Conservation (phyloP, 768 basidiomycete genomes). For the Harrya chromipes region DNA sequence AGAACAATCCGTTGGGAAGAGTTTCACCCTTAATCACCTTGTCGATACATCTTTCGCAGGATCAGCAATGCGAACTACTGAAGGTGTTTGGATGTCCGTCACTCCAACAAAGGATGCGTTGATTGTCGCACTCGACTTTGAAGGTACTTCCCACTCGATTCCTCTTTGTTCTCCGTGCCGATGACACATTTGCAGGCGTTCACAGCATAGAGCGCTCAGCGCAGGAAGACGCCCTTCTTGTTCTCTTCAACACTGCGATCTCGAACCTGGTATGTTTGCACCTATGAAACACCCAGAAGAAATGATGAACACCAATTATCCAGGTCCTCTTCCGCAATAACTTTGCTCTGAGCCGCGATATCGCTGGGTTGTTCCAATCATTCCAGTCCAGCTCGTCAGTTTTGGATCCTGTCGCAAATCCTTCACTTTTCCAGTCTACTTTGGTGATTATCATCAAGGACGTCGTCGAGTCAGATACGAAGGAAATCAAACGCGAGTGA, state of each 20-base stretch:
- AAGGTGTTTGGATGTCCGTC: constrained; percentile 66
- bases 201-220: constrained; percentile 62
- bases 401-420: constrained; percentile 56
- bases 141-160: constrained; percentile 36
- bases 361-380: constrained; percentile 58
- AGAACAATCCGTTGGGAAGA: constrained; percentile 65
- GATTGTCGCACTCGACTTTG: constrained; percentile 62
- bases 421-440: constrained; percentile 56
- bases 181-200: constrained; percentile 39
- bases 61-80: constrained; percentile 61
- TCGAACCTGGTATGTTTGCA: constrained; percentile 52
- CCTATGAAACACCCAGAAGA: background rate
- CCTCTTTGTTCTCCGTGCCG: background rate
- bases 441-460: constrained; percentile 68
- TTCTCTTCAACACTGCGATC: constrained; percentile 63
- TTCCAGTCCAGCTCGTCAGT: constrained; percentile 57
- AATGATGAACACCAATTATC: background rate
- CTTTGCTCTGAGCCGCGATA: constrained; percentile 61
- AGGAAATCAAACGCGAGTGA: constrained; percentile 57
- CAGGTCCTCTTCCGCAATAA: constrained; percentile 67
- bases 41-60: constrained; percentile 65
- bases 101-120: constrained; percentile 55
- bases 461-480: constrained; percentile 58
- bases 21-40: constrained; percentile 55
- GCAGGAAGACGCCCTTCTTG: constrained; percentile 62